Conservation (phyloP, 2,329 filamentous ascomycete species). For the Calonectria hongkongensis region DNA sequence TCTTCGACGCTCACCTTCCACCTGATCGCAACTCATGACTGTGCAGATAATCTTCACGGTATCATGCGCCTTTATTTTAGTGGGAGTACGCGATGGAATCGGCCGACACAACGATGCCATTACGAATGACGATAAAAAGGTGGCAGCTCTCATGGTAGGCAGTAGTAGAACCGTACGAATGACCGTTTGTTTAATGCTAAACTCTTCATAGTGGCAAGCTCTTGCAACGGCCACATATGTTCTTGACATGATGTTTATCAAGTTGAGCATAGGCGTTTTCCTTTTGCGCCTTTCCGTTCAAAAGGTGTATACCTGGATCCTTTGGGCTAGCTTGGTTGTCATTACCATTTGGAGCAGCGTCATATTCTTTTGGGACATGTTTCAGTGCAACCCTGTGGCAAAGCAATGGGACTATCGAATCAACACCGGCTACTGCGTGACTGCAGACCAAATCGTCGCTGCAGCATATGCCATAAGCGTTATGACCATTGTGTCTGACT, state of each 20-base stretch:
- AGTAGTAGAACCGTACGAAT: background rate
- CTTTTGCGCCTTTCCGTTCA: conserved; percentile 68
- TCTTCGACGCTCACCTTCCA: background rate
- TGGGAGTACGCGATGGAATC: conserved; percentile 65
- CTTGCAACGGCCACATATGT: conserved; percentile 71
- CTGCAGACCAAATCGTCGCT: conserved; percentile 64
- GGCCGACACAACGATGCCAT: conserved; percentile 69
- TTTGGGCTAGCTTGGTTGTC: conserved; percentile 67
- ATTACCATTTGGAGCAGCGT: conserved; percentile 68
- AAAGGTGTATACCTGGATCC: conserved; percentile 68
- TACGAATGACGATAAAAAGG: conserved; percentile 60
- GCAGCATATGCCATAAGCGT: conserved; percentile 72
- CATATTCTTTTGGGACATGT: conserved; percentile 72
- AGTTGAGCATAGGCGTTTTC: conserved; percentile 73
- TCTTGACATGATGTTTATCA: conserved; percentile 74
- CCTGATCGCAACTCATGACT: conserved; percentile 25
- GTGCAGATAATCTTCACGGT: conserved; percentile 66
- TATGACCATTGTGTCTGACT: conserved; percentile 73
- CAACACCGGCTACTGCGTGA: conserved; percentile 64
- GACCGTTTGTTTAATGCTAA: conserved; percentile 35
- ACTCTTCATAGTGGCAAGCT: conserved; percentile 66
- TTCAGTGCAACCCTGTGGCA: conserved; percentile 70
- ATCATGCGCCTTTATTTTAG: conserved; percentile 67
- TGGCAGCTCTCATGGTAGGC: conserved; percentile 68
- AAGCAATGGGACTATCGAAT: conserved; percentile 74